Percentiles rank a stretch among this genome's conserved stretches.
Conservation (phyloP, 1,284 basidiomycete species). For the Cutaneotrichosporon arboriforme region DNA sequence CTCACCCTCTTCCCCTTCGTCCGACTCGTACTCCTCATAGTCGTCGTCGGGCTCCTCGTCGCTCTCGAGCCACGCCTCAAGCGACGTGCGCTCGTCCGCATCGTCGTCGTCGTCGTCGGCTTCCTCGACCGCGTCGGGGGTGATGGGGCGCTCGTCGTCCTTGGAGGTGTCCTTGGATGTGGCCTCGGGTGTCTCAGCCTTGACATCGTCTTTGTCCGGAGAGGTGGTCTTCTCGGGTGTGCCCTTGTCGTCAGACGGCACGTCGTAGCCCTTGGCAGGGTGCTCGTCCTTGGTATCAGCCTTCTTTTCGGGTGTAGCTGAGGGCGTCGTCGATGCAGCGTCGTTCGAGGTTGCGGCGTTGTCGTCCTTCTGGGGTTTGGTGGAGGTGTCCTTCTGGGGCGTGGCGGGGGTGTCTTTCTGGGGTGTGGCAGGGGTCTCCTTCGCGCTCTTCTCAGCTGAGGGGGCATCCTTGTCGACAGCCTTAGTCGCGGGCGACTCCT, state of each 20-base stretch:
- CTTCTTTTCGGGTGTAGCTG: background rate
- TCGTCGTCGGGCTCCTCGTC: slow-evolving; percentile 21
- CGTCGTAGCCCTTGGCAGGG: no score
- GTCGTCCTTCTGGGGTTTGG: background rate
- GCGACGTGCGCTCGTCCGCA: background rate
- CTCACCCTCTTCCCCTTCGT: slow-evolving; percentile 17
- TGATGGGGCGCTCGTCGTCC: background rate
- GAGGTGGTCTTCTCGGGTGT: no score
- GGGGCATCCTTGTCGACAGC: background rate
- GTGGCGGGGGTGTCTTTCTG: background rate
- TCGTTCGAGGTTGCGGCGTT: background rate
- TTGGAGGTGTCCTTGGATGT: background rate
- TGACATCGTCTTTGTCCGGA: no score
- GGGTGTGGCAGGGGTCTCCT: background rate
- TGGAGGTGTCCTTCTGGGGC: background rate
- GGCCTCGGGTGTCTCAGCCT: background rate
- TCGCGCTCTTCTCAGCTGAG: background rate
- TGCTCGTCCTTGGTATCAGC: no score
- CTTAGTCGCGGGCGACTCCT: background rate
- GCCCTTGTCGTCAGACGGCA: no score
- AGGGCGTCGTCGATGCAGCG: background rate
- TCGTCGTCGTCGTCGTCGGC: background rate
- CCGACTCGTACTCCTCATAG: slow-evolving; percentile 16
- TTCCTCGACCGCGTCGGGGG: background rate
- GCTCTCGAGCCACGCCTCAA: background rate